phyloP scores from a whole-genome alignment of 352 stramenopile species.

The Phytopythium aichiense region DNA sequence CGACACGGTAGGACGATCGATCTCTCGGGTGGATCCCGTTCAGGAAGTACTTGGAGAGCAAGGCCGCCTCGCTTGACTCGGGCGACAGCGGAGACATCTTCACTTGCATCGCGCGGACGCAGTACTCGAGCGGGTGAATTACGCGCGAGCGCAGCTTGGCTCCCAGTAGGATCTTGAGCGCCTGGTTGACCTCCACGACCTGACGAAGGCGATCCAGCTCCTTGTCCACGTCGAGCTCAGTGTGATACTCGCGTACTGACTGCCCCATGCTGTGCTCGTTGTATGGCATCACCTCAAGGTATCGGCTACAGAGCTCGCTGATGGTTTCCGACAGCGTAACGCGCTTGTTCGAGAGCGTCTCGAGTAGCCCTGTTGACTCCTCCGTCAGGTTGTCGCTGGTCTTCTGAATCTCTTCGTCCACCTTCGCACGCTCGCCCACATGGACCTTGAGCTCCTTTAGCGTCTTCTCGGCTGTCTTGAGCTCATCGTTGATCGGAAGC shows the following conservation, averaged over 20 bases:
- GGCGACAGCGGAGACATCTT: conserved; percentile 27
- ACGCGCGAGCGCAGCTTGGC: conserved; percentile 26
- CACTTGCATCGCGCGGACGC: conserved; percentile 71
- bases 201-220: conserved; percentile 57
- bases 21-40: conserved; percentile 28
- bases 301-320: conserved; percentile 62
- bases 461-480: conserved; percentile 35
- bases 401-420: conserved; percentile 45
- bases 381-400: conserved; percentile 39
- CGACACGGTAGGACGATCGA: conserved; percentile 37
- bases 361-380: conserved; percentile 27
- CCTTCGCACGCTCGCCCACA: conserved; percentile 40
- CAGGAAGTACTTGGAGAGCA: conserved; percentile 65
- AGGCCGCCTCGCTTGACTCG: conserved; percentile 28
- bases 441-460: conserved; percentile 41
- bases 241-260: conserved; percentile 57
- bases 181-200: conserved; percentile 59
- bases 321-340: conserved; percentile 48
- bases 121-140: conserved; percentile 67
- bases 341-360: conserved; percentile 40
- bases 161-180: conserved; percentile 70
- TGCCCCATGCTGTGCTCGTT: conserved; percentile 22
- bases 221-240: conserved; percentile 39
- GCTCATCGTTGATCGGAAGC: conserved; percentile 49
- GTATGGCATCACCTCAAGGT: conserved; percentile 75